Evolutionary conservation across 208 protist species (phyloP), one percentile per base, ranked within the genome.

Genomic region (Naegleria gruberi): DNA sequence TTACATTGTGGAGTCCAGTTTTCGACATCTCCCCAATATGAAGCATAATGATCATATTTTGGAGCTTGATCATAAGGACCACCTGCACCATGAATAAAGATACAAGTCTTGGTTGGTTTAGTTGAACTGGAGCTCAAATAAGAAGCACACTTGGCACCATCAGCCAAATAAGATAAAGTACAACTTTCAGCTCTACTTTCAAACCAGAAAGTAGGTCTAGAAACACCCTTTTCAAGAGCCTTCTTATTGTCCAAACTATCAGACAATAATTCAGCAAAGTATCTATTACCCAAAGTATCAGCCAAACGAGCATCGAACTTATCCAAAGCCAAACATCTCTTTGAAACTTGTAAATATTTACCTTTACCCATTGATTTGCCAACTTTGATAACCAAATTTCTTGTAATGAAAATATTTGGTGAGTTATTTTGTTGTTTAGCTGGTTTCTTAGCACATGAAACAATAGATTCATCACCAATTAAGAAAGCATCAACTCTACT

Each of bases 11-110:
- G 84, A 30, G 84, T 88, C 8, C 26, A 88, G 15, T 73, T 4
- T 45, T 88, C 37, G 42, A 88, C 30, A 30, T 88, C 43, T 43
- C 84, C 84, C 84, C 84, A 88, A 65, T 88, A 88, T 7, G 40
- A 44, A n/a, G 23, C 8, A 26, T n/a, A 65, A 42, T n/a, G 4
- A 26, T 55, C 6, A 41, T 34, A 37, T 43, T 30, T 23, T 40
- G 84, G 84, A 43, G 1, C 84, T 42, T 40, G 15, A 47, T 65
- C 26, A 26, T 43, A 10, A 8, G 37, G 0, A 82, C 74, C 30
- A 43, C 37, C 74, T 55, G 83, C 83, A 41, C 83, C 83, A 55
- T 87, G 83, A 41, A 87, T 46, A 34, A 87, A 87, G 7, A 87
- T 41, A 87, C 83, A 87, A 87, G 41, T 43, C 37, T 87, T 87